Conservation (phyloP, 768 basidiomycete species). For the Filobasidium floriforme region DNA sequence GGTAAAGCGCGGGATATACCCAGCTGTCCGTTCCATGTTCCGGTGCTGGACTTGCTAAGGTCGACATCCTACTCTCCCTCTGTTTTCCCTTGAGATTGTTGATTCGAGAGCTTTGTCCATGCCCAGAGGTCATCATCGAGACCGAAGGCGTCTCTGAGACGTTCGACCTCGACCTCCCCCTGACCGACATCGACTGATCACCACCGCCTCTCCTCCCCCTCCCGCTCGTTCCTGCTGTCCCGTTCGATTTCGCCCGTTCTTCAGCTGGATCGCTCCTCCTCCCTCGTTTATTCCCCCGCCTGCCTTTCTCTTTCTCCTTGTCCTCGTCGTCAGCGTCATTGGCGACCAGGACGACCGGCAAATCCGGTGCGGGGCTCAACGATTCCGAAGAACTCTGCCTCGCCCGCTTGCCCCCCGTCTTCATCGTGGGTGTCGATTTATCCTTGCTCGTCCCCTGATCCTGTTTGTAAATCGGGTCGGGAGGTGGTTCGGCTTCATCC, state of each 20-base stretch:
- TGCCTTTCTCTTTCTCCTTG: not conserved
- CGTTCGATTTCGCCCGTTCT: not conserved
- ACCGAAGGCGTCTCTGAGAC: not conserved
- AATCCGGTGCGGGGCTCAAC: conserved; percentile 2
- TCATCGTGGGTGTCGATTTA: not conserved
- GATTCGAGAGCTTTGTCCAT: not conserved
- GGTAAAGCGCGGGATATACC: conserved; percentile 5
- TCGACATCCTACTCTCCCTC: no score
- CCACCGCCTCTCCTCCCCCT: not conserved
- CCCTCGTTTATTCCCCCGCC: not conserved
- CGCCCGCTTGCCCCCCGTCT: not conserved
- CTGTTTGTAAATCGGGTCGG: not conserved
- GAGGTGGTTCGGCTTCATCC: not conserved
- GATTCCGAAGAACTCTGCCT: not conserved
- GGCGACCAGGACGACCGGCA: not conserved
- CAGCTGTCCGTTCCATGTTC: not conserved
- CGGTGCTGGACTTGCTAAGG: not conserved
- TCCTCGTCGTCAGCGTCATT: not conserved
- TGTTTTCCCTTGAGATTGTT: conserved; percentile 5
- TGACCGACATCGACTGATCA: not conserved
- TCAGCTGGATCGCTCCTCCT: conserved; percentile 1
- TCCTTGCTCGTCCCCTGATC: not conserved
- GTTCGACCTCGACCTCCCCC: conserved; percentile 4
- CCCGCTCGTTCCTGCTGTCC: not conserved
- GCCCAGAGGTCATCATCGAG: not conserved